These are phyloP conservation scores for Astrothelium macrocarpum DNA, from an alignment of 495 filamentous ascomycete genomes.

Conservation along the genomic window DNA sequence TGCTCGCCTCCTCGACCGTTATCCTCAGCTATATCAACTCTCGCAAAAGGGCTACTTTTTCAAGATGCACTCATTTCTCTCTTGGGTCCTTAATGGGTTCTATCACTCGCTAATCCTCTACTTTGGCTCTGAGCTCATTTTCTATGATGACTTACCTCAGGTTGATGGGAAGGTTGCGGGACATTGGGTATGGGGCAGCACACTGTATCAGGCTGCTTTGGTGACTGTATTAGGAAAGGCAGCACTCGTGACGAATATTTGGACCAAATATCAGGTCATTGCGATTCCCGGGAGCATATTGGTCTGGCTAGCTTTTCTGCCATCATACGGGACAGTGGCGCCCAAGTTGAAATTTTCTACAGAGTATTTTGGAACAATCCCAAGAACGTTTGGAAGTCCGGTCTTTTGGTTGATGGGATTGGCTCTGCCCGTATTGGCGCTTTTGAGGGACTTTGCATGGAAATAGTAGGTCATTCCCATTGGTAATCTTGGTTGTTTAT, in stretches of 20 bases:
- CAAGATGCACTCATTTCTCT: slow-evolving; percentile 78
- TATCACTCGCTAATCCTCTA: slow-evolving; percentile 94
- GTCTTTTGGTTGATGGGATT: slow-evolving; percentile 84
- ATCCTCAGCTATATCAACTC: slow-evolving; percentile 90
- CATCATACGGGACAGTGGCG: slow-evolving; percentile 81
- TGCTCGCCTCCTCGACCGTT: slow-evolving; percentile 89
- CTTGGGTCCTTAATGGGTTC: slow-evolving; percentile 87
- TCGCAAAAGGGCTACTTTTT: slow-evolving; percentile 91
- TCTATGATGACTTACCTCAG: slow-evolving; percentile 64
- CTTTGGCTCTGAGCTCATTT: slow-evolving; percentile 71
- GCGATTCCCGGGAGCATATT: slow-evolving; percentile 90
- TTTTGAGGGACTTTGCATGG: slow-evolving; percentile 80
- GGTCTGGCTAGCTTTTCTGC: slow-evolving; percentile 85
- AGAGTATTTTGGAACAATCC: slow-evolving; percentile 80
- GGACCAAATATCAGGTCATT: slow-evolving; percentile 96
- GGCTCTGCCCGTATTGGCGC: slow-evolving; percentile 69
- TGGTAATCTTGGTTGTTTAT: neutral
- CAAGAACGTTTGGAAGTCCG: slow-evolving; percentile 67
- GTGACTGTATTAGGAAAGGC: slow-evolving; percentile 93
- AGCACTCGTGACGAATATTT: slow-evolving; percentile 87
- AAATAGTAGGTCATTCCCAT: slow-evolving; percentile 41
- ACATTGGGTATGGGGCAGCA: slow-evolving; percentile 96
- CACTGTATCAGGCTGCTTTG: slow-evolving; percentile 82
- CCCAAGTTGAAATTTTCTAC: slow-evolving; percentile 72
- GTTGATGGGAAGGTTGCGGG: slow-evolving; percentile 68